Evolutionary conservation across 495 filamentous ascomycete genomes (phyloP).

Genomic region (Aspergillus bertholletiae): DNA sequence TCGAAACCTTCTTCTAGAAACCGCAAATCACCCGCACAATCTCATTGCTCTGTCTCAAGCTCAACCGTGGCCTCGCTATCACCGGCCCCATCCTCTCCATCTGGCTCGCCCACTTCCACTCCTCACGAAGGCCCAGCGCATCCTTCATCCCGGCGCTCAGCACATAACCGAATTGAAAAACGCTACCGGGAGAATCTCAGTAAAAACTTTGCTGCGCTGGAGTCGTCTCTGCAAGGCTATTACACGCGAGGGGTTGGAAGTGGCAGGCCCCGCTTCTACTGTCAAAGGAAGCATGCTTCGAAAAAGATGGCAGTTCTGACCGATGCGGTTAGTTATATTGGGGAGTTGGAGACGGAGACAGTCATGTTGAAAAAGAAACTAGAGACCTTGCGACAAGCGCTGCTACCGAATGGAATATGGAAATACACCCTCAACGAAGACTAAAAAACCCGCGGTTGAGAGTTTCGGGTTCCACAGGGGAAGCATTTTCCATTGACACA

Average conservation of each 20-base stretch:
- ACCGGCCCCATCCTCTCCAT: background rate
- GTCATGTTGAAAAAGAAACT: background rate
- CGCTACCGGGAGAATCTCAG: constrained; percentile 3
- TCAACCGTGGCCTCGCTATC: background rate
- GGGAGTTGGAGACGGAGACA: background rate
- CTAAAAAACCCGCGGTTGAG: background rate
- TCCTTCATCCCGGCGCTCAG: background rate
- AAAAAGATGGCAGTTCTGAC: constrained; percentile 1
- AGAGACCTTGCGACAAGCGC: background rate
- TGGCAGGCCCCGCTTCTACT: background rate
- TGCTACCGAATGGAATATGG: constrained; percentile 1
- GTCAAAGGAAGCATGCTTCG: background rate
- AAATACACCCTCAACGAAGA: constrained; percentile 1
- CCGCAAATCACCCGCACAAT: background rate
- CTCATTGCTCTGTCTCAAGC: background rate
- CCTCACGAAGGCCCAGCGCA: background rate
- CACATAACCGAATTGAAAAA: constrained; percentile 5
- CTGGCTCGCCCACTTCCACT: background rate
- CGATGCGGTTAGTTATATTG: constrained; percentile 1
- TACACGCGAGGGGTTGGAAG: background rate
- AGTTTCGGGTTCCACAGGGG: background rate
- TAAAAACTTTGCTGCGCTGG: background rate
- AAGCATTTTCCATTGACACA: background rate
- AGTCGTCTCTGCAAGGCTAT: background rate
- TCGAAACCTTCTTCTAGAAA: background rate